These are phyloP conservation scores for Catharanthus roseus DNA, from an alignment of 257 asterid species.

Conservation along the genomic window DNA sequence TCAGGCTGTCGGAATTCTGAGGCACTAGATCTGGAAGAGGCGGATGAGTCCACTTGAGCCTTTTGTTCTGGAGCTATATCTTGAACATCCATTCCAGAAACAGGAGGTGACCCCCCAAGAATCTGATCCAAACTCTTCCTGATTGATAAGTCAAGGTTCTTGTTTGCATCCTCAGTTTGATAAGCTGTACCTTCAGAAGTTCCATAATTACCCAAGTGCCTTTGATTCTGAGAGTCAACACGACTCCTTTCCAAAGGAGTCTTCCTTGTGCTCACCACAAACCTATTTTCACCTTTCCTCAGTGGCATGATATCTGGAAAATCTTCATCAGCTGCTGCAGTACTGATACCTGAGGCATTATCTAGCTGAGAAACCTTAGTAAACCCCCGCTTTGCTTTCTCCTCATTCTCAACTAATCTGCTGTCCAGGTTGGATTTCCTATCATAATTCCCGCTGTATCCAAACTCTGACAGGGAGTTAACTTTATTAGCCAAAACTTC, in stretches of 20 bases:
- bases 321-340: conserved; percentile 26
- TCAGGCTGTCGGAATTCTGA: conserved; percentile 16
- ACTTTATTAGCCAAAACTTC: conserved; percentile 28
- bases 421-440: conserved; percentile 21
- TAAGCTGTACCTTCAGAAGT: conserved; percentile 16
- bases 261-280: conserved; percentile 33
- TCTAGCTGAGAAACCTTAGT: conserved; percentile 26
- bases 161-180: conserved; percentile 13
- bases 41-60: conserved; percentile 20
- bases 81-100: conserved; percentile 3
- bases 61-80: conserved; percentile 14
- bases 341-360: conserved; percentile 22
- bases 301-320: conserved; percentile 35
- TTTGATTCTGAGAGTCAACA: conserved; percentile 17
- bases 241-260: conserved; percentile 35
- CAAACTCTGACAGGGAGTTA: conserved; percentile 29
- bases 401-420: conserved; percentile 30
- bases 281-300: conserved; percentile 34
- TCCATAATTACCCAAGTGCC: conserved; percentile 14
- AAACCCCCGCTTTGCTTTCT: conserved; percentile 35
- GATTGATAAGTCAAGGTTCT: conserved; percentile 21
- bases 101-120: conserved; percentile 17
- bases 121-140: conserved; percentile 30
- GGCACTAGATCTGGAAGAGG: conserved; percentile 20
- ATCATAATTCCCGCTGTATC: conserved; percentile 16